Conservation (phyloP, 768 basidiomycete species). For the Kwoniella dendrophila region DNA sequence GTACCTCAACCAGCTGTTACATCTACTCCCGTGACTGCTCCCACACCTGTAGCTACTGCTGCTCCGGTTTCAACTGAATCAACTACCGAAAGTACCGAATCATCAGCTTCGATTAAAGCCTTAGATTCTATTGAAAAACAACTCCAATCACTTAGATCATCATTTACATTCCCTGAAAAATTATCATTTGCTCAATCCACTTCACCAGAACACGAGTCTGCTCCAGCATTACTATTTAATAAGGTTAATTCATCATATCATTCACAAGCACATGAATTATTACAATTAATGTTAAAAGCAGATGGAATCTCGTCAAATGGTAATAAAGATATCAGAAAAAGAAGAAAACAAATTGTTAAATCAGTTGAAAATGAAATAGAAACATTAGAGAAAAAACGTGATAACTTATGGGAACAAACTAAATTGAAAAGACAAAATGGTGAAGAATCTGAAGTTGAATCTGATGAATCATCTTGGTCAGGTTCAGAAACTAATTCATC, state of each 20-base stretch:
- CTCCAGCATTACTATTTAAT: conserved; percentile 63
- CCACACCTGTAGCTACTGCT: conserved; percentile 7
- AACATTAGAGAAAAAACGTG: conserved; percentile 47
- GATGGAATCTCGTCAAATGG: conserved; percentile 72
- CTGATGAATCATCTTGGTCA: conserved; percentile 16
- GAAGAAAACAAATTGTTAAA: conserved; percentile 63
- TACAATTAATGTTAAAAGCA: conserved; percentile 66
- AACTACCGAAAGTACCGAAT: conserved; percentile 7
- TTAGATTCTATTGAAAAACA: conserved; percentile 37
- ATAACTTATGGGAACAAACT: conserved; percentile 40
- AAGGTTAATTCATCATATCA: conserved; percentile 66
- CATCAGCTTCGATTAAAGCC: conserved; percentile 26
- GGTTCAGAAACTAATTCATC: conserved; percentile 16
- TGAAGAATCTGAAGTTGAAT: conserved; percentile 34
- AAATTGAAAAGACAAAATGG: conserved; percentile 32
- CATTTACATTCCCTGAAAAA: conserved; percentile 41
- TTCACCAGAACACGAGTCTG: not conserved
- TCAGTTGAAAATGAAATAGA: conserved; percentile 66
- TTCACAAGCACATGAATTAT: conserved; percentile 66
- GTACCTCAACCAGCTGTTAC: conserved; percentile 6
- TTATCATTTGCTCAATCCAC: conserved; percentile 39
- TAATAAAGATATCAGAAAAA: conserved; percentile 61
- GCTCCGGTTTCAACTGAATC: conserved; percentile 19
- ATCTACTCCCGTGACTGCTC: conserved; percentile 25
- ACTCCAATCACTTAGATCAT: conserved; percentile 24